A percentile compares a stretch with the other conserved stretches of the same genome.
These are phyloP conservation scores for Zasmidium citrigriseum DNA, from an alignment of 2,329 filamentous ascomycete species.

Conservation along the genomic window DNA sequence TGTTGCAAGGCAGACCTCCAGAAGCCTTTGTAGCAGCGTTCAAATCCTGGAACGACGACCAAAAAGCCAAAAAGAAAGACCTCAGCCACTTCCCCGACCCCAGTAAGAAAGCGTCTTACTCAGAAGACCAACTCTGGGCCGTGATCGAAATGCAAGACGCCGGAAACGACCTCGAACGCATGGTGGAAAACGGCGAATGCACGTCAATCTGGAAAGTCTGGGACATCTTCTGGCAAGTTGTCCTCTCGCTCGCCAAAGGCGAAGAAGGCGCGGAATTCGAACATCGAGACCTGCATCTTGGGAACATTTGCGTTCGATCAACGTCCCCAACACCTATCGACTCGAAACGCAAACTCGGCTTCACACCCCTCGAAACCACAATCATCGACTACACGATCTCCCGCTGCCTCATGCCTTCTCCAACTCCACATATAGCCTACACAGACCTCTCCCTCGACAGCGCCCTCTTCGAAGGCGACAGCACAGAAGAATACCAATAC, in stretches of 20 bases:
- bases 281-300: constrained; percentile 66
- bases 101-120: constrained; percentile 54
- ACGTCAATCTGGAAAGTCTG: constrained; percentile 51
- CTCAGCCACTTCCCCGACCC: constrained; percentile 58
- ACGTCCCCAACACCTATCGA: constrained; percentile 22
- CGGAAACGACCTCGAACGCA: constrained; percentile 56
- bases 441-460: constrained; percentile 49
- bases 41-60: constrained; percentile 45
- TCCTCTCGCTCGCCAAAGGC: constrained; percentile 60
- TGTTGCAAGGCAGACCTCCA: constrained; percentile 59
- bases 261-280: constrained; percentile 63
- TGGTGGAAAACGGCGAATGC: constrained; percentile 36
- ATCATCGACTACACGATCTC: constrained; percentile 70
- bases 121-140: constrained; percentile 61
- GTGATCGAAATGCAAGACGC: constrained; percentile 68
- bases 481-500: constrained; percentile 54
- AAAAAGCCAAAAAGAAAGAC: constrained; percentile 42
- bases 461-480: constrained; percentile 49
- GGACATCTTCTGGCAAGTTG: constrained; percentile 69
- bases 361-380: constrained; percentile 61
- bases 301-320: constrained; percentile 62
- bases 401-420: constrained; percentile 54
- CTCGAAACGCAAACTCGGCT: constrained; percentile 45
- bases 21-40: constrained; percentile 50
- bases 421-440: constrained; percentile 40